Evolutionary conservation across 169 alveolate genomes (phyloP), one percentile per base, ranked within the genome.

Genomic region (Babesia sp.): DNA sequence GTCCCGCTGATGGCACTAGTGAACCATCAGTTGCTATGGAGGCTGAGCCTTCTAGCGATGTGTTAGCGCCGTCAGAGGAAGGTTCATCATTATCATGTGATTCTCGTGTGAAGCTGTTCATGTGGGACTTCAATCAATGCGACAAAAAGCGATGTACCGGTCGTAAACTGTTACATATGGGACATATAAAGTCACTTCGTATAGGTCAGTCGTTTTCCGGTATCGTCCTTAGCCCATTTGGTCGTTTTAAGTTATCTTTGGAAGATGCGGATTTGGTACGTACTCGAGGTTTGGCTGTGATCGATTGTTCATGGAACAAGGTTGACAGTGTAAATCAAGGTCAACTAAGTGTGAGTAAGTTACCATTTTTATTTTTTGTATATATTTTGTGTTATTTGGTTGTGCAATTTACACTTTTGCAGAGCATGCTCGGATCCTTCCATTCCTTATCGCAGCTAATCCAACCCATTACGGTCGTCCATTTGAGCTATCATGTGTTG

Each of bases 401-500:
- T 31, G 31, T 0, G 20, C 39, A 22, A 31, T 33, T 7, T 20
- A 53, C 9, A 41, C 59, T 28, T 16, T 26, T 16, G 0, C 79
- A 73, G 77, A 41, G 33, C 58, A 63, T 71, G 46, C 66, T 16
- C 58, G 94, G 20, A 58, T 90, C 55, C 83, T 96, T 20, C 98
- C 98, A 16, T 94, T 90, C 57, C 76, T 95, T 80, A 87, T 95
- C 18, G 98, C 98, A 12, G 97, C 98, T 1, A 96, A 96, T 54
- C 96, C 99, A 8, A 93, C 96, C 1, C 98, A 96, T 80, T 96
- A 95, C 81, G 98, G 98, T 12, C 92, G 94, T 44, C 96, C 98
- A 12, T 90, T 78, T 59, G 96, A 95, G 90, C 91, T 96, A 66
- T 91, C 95, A 34, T 96, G 99, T 81, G 98, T 95, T 9, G 99